A percentile compares a stretch with the other conserved stretches of the same genome.
phyloP scores from a whole-genome alignment of 2,329 filamentous ascomycete genomes.

The Eutypella sp. region DNA sequence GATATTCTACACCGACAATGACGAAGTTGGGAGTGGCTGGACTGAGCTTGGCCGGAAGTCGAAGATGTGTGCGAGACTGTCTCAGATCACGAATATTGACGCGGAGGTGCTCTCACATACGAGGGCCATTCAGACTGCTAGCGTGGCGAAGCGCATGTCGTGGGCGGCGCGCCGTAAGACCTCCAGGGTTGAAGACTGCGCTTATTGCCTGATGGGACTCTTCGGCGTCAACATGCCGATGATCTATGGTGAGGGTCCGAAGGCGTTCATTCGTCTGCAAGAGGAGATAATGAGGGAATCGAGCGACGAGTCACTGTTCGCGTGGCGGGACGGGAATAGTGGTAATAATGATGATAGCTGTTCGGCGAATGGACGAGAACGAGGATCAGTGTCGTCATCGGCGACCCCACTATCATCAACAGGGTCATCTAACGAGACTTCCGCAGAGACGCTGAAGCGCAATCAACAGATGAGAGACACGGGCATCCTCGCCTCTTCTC shows the following conservation, averaged over 20 bases:
- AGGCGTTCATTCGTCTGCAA: not conserved
- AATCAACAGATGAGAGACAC: not conserved
- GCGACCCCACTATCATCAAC: too few relatives aligned
- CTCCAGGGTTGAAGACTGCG: not conserved
- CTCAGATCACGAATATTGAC: not conserved
- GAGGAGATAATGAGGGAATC: not conserved
- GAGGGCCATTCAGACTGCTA: not conserved
- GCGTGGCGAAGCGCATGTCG: not conserved
- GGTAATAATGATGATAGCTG: too few relatives aligned
- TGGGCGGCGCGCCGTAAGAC: not conserved
- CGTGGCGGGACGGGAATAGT: too few relatives aligned
- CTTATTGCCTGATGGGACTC: slow-evolving; percentile 1
- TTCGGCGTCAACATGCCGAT: slow-evolving; percentile 2
- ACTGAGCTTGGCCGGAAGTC: not conserved
- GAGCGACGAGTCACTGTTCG: not conserved
- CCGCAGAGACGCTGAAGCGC: not conserved
- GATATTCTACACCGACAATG: not conserved
- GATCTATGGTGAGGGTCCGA: not conserved
- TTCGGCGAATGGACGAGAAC: too few relatives aligned
- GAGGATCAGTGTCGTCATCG: too few relatives aligned
- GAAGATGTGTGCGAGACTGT: not conserved
- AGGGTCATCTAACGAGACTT: too few relatives aligned
- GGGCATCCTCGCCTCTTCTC: not conserved
- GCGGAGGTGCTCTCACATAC: not conserved
- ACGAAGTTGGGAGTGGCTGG: not conserved